Evolutionary conservation across 2,329 filamentous ascomycete species (phyloP), one percentile per base, ranked within the genome.

Genomic region (Fusarium azukiicola): DNA sequence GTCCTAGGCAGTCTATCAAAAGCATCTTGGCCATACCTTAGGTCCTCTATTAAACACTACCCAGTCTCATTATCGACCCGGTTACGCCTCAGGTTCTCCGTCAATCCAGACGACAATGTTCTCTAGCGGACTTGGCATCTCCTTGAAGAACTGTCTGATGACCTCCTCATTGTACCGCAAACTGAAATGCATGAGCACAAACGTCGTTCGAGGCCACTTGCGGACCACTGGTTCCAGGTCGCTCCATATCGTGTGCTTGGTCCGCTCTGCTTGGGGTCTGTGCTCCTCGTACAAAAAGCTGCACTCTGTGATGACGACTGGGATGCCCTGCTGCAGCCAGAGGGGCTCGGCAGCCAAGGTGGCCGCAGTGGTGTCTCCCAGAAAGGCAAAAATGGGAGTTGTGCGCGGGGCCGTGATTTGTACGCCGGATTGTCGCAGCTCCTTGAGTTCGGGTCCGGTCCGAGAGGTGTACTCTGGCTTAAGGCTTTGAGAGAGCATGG

Each of bases 41-140:
- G 27, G 27, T 32, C 27, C 27, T 32, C 27, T 32, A 32, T 32
- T 32, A 32, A 32, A 32, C 27, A 32, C 27, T 32, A 32, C 27
- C 27, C 27, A 32, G 27, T 32, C 27, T 32, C 27, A 32, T 32
- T 32, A 32, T 32, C 27, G 46, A 47, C 21, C 13, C 46, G 6
- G 11, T 47, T 7, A 64, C 6, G 61, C 10, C 11, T 64, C 61
- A 6, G 61, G 44, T 19, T 87, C 86, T 68, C 87, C 87, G 75
- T 91, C 89, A 1, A 89, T 85, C 90, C 89, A 91, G 12, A 91
- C 83, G 1, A 91, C 89, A 67, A 91, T 88, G 76, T 91, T 91
- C 12, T 40, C 21, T 7, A 88, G 88, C 69, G 85, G 83, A 74
- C 88, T 84, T 6, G 82, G 79, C 84, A 90, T 75, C n/a, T 82